Conservation (phyloP, 176 grass and related monocot genomes). For the Bolboschoenus planiculmis region DNA sequence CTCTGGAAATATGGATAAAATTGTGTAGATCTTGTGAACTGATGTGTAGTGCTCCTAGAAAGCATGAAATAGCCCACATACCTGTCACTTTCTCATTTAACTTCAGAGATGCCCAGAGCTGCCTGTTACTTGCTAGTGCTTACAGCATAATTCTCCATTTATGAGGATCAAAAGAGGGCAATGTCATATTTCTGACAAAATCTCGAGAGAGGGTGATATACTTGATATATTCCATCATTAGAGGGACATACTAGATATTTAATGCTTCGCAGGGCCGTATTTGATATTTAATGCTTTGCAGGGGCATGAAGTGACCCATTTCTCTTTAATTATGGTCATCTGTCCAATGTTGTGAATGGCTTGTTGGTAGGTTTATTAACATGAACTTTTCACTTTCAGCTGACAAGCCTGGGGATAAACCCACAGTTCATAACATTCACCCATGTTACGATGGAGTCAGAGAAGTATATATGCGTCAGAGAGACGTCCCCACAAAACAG, state of each 20-base stretch:
- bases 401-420: constrained; percentile 82
- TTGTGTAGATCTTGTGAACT: neutral
- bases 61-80: neutral
- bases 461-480: constrained; percentile 91
- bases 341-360: neutral
- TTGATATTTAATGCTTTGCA: neutral
- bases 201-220: neutral
- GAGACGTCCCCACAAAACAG: constrained; percentile 96
- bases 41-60: neutral
- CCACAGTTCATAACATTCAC: constrained; percentile 94
- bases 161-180: neutral
- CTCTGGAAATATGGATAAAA: neutral
- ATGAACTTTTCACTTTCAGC: constrained; percentile 33
- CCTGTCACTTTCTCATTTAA: neutral
- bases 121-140: neutral
- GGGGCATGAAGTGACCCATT: neutral
- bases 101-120: neutral
- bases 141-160: neutral
- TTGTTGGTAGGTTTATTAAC: neutral
- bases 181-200: neutral
- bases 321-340: neutral
- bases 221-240: neutral
- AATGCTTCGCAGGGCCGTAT: neutral
- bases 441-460: constrained; percentile 95
- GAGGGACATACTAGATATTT: neutral